Conservation (phyloP, 2,329 filamentous ascomycete genomes). For the Penicillium sp. region DNA sequence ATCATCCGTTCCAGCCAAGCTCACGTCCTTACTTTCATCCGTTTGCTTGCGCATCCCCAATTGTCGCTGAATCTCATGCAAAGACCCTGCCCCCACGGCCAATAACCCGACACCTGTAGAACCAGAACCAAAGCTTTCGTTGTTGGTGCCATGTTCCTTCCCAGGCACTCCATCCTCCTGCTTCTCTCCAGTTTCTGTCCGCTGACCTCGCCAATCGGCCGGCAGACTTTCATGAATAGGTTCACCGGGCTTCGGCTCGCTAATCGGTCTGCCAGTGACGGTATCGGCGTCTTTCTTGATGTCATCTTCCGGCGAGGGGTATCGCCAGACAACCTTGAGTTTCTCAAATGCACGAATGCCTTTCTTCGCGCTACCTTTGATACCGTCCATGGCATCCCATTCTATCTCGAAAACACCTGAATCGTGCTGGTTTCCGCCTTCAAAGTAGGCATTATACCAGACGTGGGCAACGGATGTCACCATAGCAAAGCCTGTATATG, state of each 20-base stretch:
- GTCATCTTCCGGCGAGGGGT: constrained; percentile 33
- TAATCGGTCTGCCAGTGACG: constrained; percentile 53
- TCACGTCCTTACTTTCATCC: constrained; percentile 68
- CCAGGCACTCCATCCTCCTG: constrained; percentile 10
- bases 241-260: constrained; percentile 68
- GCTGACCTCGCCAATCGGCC: constrained; percentile 74
- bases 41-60: constrained; percentile 71
- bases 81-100: constrained; percentile 11
- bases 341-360: constrained; percentile 81
- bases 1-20: constrained; percentile 71
- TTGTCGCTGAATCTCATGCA: constrained; percentile 53
- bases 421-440: constrained; percentile 73
- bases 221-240: constrained; percentile 71
- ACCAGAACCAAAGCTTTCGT: background rate
- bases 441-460: constrained; percentile 96
- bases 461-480: constrained; percentile 92
- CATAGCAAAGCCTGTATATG: constrained; percentile 79
- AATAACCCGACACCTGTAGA: constrained; percentile 1
- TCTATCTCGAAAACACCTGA: constrained; percentile 72
- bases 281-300: constrained; percentile 25
- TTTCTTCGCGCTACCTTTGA: constrained; percentile 85
- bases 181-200: constrained; percentile 39
- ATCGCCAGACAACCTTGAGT: constrained; percentile 83
- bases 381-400: constrained; percentile 87
- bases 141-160: constrained; percentile 4